A percentile compares a stretch with the other conserved stretches of the same genome.
Evolutionary conservation across 257 asterid genomes (phyloP).

Genomic region (Capsicum baccatum): DNA sequence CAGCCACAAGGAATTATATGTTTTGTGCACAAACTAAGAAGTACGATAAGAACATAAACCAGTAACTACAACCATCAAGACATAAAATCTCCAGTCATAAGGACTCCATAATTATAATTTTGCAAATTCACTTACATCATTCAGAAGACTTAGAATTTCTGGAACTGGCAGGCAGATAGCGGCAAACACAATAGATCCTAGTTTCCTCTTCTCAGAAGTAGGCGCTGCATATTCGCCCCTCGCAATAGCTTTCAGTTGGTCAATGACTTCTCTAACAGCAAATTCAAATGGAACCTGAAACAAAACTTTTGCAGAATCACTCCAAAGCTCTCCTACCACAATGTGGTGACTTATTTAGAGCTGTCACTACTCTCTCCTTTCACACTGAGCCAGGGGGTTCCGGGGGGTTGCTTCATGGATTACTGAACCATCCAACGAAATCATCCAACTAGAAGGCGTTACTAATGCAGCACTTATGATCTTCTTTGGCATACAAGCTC

Average conservation of each 20-base stretch:
- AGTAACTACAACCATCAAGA: not conserved
- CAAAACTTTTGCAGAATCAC: not conserved
- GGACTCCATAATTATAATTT: constrained; percentile 19
- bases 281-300: constrained; percentile 78
- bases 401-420: not conserved
- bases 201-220: constrained; percentile 61
- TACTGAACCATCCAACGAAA: not conserved
- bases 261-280: constrained; percentile 62
- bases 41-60: not conserved
- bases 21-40: constrained; percentile 14
- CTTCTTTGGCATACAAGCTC: not conserved
- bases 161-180: constrained; percentile 78
- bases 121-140: constrained; percentile 49
- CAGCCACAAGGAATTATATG: constrained; percentile 23
- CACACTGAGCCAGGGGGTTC: not conserved
- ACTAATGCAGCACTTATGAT: not conserved
- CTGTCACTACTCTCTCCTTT: not conserved
- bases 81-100: constrained; percentile 25
- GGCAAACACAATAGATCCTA: constrained; percentile 74
- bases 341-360: not conserved
- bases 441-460: constrained; percentile 2
- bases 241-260: constrained; percentile 74
- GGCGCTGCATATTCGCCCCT: constrained; percentile 79
- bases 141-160: constrained; percentile 61
- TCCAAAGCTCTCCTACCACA: constrained; percentile 21